Conservation (phyloP, 2,329 filamentous ascomycete genomes). For the Shiraia sp. region DNA sequence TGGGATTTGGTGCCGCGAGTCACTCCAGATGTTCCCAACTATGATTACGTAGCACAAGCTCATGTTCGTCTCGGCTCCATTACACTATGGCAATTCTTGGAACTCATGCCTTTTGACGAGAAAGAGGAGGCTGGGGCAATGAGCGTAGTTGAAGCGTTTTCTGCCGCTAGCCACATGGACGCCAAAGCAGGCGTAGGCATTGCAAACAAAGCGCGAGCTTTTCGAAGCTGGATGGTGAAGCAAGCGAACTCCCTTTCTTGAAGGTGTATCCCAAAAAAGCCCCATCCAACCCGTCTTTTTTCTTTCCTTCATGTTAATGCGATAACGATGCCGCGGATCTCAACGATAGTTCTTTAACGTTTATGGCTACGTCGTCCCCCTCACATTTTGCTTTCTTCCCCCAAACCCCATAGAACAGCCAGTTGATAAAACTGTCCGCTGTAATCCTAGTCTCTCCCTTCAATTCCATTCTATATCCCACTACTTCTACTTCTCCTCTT, state of each 20-base stretch:
- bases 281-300: too few species aligned
- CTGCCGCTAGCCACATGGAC: constrained; percentile 30
- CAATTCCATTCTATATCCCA: too few species aligned
- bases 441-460: too few species aligned
- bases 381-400: too few species aligned
- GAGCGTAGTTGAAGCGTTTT: constrained; percentile 34
- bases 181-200: constrained; percentile 16
- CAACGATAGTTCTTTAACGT: too few species aligned
- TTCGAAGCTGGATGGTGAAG: constrained; percentile 26
- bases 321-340: too few species aligned
- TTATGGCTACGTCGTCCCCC: too few species aligned
- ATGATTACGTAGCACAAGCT: constrained; percentile 28
- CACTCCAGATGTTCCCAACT: constrained; percentile 18
- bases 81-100: constrained; percentile 30
- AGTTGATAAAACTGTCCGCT: too few species aligned
- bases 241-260: constrained; percentile 1
- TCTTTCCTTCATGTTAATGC: too few species aligned
- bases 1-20: constrained; percentile 34
- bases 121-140: constrained; percentile 18
- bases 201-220: constrained; percentile 27
- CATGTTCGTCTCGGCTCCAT: constrained; percentile 33
- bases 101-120: constrained; percentile 28
- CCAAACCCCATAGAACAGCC: too few species aligned
- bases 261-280: too few species aligned
- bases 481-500: too few species aligned